phyloP scores from a whole-genome alignment of 2,329 filamentous ascomycete species.

The Bipolaris gigantea region DNA sequence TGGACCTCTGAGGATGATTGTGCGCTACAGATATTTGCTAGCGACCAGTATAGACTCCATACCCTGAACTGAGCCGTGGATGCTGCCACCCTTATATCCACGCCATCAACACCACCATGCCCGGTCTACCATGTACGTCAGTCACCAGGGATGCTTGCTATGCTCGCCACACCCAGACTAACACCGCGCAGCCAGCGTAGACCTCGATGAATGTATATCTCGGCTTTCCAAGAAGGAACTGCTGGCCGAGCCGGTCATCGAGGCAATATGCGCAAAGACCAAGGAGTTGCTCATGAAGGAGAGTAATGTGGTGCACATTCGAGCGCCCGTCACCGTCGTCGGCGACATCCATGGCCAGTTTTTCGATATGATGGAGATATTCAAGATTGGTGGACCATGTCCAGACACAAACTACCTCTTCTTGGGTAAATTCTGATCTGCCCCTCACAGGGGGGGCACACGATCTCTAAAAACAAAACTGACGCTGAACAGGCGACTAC shows the following conservation, averaged over 20 bases:
- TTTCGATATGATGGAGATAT: constrained; percentile 98
- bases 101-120: constrained; percentile 46
- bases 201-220: constrained; percentile 97
- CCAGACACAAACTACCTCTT: constrained; percentile 99
- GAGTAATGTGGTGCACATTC: constrained; percentile 98
- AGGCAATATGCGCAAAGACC: constrained; percentile 98
- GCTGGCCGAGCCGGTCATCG: constrained; percentile 94
- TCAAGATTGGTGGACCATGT: constrained; percentile 95
- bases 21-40: constrained; percentile 43
- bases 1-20: constrained; percentile 46
- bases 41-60: constrained; percentile 42
- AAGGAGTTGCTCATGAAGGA: constrained; percentile 99
- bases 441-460: constrained; percentile 14
- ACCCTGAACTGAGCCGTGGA: constrained; percentile 38
- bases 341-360: constrained; percentile 99
- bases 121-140: constrained; percentile 54
- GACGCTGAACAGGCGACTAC: constrained; percentile 74
- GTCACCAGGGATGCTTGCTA: constrained; percentile 9
- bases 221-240: constrained; percentile 96
- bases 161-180: constrained; percentile 17
- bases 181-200: constrained; percentile 74
- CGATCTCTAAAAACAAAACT: constrained; percentile 21
- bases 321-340: constrained; percentile 92
- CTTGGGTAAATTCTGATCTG: constrained; percentile 63
- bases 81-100: constrained; percentile 24